Conservation (phyloP, 345 rosid species). For the Melaleuca alternifolia region DNA sequence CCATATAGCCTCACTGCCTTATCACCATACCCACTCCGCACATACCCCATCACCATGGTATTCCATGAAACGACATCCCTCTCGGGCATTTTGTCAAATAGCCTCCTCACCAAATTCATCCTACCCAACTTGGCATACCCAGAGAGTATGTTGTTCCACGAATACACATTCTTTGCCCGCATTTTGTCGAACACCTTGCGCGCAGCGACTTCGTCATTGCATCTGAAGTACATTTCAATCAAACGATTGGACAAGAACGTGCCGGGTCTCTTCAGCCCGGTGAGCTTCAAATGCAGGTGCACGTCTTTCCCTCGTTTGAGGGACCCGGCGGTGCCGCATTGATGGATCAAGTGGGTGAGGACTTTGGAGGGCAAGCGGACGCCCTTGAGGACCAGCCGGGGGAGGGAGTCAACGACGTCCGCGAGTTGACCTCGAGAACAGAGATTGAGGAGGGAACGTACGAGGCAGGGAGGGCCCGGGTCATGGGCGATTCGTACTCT, state of each 20-base stretch:
- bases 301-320: conserved; percentile 55
- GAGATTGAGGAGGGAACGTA: conserved; percentile 22
- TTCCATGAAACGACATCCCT: conserved; percentile 76
- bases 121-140: conserved; percentile 62
- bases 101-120: conserved; percentile 37
- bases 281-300: conserved; percentile 74
- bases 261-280: conserved; percentile 37
- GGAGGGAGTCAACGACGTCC: conserved; percentile 45
- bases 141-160: conserved; percentile 62
- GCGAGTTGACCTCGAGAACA: conserved; percentile 26
- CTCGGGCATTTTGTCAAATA: conserved; percentile 68
- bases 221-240: conserved; percentile 37
- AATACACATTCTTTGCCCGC: conserved; percentile 45
- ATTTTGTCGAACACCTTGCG: conserved; percentile 58
- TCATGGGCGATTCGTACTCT: not conserved
- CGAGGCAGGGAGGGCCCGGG: conserved; percentile 21
- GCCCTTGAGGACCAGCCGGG: conserved; percentile 34
- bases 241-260: conserved; percentile 44
- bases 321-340: conserved; percentile 34
- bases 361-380: conserved; percentile 40
- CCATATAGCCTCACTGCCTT: conserved; percentile 41
- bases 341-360: conserved; percentile 31
- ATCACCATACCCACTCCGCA: conserved; percentile 20
- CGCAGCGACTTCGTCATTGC: conserved; percentile 35
- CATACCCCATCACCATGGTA: conserved; percentile 64